Percentiles rank a stretch among this genome's conserved stretches.
Conservation (phyloP, 345 rosid genomes). For the Brassica juncea region DNA sequence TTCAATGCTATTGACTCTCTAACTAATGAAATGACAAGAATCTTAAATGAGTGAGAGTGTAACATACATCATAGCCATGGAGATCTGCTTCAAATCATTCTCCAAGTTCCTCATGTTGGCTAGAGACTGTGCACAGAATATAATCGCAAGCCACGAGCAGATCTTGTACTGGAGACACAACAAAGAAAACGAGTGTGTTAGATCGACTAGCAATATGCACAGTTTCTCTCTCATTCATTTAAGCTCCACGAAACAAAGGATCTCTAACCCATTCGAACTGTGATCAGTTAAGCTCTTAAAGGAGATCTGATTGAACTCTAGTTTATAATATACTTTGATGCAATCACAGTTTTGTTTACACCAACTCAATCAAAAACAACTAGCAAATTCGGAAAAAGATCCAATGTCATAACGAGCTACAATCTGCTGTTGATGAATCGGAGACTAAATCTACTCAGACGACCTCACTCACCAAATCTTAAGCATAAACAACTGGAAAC, state of each 20-base stretch:
- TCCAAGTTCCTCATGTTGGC: constrained; percentile 85
- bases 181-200: background rate
- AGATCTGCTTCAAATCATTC: constrained; percentile 92
- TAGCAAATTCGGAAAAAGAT: no score
- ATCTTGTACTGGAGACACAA: constrained; percentile 71
- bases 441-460: constrained; percentile 5
- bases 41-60: background rate
- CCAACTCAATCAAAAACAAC: no score
- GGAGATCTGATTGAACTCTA: no score
- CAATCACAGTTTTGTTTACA: background rate
- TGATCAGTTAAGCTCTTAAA: no score
- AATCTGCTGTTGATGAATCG: no score
- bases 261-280: background rate
- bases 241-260: background rate
- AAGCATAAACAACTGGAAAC: constrained; percentile 12
- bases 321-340: background rate
- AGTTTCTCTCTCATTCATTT: no score
- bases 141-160: constrained; percentile 93
- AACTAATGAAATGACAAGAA: background rate
- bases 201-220: no score
- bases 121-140: constrained; percentile 89
- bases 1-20: background rate
- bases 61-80: constrained; percentile 96
- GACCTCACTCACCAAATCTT: background rate
- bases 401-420: no score